These are phyloP conservation scores for Gonapodya prolifera DNA, from an alignment of 192 early-diverging fungal species.

Conservation along the genomic window DNA sequence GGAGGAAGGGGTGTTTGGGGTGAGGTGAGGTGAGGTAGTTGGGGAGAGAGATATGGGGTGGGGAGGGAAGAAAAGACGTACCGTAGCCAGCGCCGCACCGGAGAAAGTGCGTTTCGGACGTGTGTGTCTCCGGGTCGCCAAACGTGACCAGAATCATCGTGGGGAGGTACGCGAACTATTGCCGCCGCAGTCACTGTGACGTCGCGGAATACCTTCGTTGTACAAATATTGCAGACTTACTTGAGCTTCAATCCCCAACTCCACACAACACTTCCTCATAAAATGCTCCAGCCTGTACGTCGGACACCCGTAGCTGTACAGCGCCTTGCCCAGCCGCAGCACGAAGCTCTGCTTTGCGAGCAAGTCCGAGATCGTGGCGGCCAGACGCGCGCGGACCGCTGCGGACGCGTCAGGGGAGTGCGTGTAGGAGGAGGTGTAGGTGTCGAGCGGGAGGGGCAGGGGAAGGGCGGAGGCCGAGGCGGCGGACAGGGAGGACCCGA, in stretches of 20 bases:
- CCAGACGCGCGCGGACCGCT: not conserved
- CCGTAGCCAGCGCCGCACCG: conserved; percentile 33
- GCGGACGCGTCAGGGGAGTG: too few relatives aligned
- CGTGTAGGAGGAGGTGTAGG: too few relatives aligned
- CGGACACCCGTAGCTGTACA: conserved; percentile 23
- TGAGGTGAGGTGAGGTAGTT: not conserved
- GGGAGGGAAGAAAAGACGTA: not conserved
- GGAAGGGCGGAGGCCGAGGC: too few relatives aligned
- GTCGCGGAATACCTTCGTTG: too few relatives aligned
- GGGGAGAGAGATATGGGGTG: not conserved
- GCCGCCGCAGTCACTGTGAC: too few relatives aligned
- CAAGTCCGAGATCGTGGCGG: not conserved
- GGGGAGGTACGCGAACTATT: conserved; percentile 50
- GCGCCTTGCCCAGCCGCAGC: conserved; percentile 11
- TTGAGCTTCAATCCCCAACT: not conserved
- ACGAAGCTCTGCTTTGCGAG: conserved; percentile 12
- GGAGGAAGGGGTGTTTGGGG: not conserved
- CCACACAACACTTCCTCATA: conserved; percentile 10
- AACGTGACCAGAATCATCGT: conserved; percentile 62
- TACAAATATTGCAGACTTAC: too few relatives aligned
- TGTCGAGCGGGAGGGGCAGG: too few relatives aligned
- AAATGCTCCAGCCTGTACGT: conserved; percentile 14
- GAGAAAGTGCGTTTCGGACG: conserved; percentile 63
- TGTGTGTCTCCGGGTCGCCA: conserved; percentile 54
- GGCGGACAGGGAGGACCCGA: too few relatives aligned